Conservation (phyloP, 306 rosid genomes). For the Oemleria cerasiformis region DNA sequence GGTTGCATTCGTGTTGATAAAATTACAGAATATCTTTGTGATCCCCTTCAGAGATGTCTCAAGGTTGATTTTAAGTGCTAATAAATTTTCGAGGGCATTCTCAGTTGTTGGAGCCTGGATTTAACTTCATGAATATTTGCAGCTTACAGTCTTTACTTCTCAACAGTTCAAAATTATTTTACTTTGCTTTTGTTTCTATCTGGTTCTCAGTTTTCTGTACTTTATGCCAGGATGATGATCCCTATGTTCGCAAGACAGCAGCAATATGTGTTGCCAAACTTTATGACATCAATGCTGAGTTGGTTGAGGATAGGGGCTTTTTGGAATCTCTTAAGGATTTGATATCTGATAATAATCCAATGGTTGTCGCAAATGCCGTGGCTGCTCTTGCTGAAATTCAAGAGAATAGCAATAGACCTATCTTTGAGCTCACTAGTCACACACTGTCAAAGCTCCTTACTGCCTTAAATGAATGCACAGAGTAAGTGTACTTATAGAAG, state of each 20-base stretch:
- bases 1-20: constrained; percentile 99
- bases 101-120: not conserved
- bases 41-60: constrained; percentile 98
- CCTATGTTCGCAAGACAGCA: constrained; percentile 98
- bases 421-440: constrained; percentile 85
- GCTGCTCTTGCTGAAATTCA: constrained; percentile 98
- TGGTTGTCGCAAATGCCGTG: constrained; percentile 99
- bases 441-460: constrained; percentile 96
- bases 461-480: constrained; percentile 98
- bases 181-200: constrained; percentile 1
- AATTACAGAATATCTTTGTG: constrained; percentile 96
- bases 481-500: constrained; percentile 52
- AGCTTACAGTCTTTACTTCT: not conserved
- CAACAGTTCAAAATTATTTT: constrained; percentile 4
- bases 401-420: constrained; percentile 76
- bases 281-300: constrained; percentile 94
- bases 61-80: constrained; percentile 56
- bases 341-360: constrained; percentile 98
- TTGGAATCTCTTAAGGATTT: constrained; percentile 94
- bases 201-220: constrained; percentile 23
- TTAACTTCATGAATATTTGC: constrained; percentile 12
- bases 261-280: constrained; percentile 99
- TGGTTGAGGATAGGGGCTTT: constrained; percentile 98
- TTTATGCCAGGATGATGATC: constrained; percentile 89
- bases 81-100: not conserved